A percentile compares a stretch with the other conserved stretches of the same genome.
Conservation (phyloP, 345 rosid genomes). For the Iberis pinnata region DNA sequence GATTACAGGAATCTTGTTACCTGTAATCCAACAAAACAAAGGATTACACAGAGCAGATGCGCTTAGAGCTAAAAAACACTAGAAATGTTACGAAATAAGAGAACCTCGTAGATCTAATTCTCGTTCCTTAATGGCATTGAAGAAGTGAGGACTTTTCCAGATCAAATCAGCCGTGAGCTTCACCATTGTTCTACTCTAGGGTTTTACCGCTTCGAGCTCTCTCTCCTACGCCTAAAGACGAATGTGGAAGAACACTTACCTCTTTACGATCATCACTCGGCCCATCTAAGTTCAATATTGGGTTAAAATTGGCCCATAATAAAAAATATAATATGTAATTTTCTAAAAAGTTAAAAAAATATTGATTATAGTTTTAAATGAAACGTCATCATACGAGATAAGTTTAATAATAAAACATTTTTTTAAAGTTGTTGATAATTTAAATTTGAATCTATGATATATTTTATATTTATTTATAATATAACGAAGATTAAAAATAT, state of each 20-base stretch:
- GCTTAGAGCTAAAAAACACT: no score
- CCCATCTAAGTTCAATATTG: conserved; percentile 9
- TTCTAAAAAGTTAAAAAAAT: no score
- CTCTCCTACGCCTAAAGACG: not conserved
- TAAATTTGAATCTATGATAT: no score
- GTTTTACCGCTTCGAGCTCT: conserved; percentile 23
- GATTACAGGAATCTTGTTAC: conserved; percentile 91
- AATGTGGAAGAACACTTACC: not conserved
- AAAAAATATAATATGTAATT: not conserved
- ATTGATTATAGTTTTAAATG: no score
- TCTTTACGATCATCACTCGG: not conserved
- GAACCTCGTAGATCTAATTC: conserved; percentile 95
- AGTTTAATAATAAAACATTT: no score
- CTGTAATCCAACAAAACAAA: conserved; percentile 30
- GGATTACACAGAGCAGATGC: not conserved
- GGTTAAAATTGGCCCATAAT: conserved; percentile 16
- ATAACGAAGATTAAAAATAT: no score
- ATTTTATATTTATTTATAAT: no score
- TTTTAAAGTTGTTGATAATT: no score
- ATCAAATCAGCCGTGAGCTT: conserved; percentile 95
- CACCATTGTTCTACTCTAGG: conserved; percentile 56
- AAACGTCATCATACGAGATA: no score
- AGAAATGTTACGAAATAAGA: no score
- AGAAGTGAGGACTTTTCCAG: conserved; percentile 98
- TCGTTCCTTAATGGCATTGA: conserved; percentile 94